Percentiles rank a stretch among this genome's conserved stretches.
phyloP scores from a whole-genome alignment of 371 early-diverging fungal species.

The Cladochytrium tenue region DNA sequence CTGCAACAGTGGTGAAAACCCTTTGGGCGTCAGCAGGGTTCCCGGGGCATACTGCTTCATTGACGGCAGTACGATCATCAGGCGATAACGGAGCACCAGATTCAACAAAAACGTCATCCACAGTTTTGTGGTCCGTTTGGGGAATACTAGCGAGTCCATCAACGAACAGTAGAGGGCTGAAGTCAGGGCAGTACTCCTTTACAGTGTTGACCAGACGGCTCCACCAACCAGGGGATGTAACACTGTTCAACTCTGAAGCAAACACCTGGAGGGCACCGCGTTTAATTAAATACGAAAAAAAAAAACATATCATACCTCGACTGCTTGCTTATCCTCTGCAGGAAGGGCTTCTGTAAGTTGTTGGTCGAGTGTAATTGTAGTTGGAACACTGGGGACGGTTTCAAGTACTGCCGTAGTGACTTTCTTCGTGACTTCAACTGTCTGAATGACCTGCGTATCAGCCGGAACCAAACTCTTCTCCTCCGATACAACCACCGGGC shows the following conservation, averaged over 20 bases:
- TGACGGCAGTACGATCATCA: conserved; percentile 6
- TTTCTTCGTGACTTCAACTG: too few species aligned
- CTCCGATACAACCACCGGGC: too few species aligned
- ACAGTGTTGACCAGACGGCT: background rate
- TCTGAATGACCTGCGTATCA: too few species aligned
- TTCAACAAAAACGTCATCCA: background rate
- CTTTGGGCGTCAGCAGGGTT: conserved; percentile 9
- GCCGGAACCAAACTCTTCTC: too few species aligned
- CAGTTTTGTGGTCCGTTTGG: background rate
- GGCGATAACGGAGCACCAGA: conserved; percentile 13
- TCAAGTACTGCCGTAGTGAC: too few species aligned
- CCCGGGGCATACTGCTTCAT: background rate
- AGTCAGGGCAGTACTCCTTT: background rate
- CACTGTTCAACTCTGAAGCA: background rate
- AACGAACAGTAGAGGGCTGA: background rate
- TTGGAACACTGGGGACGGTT: too few species aligned
- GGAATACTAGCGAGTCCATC: background rate
- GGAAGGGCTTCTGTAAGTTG: too few species aligned
- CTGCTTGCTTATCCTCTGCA: background rate
- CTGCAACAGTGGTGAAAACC: conserved; percentile 19
- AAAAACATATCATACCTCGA: background rate
- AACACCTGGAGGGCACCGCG: background rate
- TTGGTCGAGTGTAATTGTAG: too few species aligned
- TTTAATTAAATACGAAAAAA: too few species aligned
- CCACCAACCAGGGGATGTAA: background rate